Evolutionary conservation across 225 moss, liverwort and hornwort species (phyloP).

Genomic region (Pleurozium schreberi): DNA sequence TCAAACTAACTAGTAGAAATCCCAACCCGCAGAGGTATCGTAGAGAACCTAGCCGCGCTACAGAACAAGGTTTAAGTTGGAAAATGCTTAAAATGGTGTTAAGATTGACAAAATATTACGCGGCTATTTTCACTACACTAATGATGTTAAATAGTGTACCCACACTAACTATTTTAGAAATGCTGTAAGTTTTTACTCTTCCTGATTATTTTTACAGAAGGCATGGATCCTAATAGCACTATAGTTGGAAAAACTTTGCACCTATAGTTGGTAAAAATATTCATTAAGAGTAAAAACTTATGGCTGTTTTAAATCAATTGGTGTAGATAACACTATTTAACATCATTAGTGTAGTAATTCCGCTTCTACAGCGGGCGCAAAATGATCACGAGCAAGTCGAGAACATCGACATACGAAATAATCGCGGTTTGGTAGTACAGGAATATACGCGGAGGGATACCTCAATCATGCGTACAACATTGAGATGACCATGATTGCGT

Average conservation of each 20-base stretch:
- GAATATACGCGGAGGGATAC: conserved; percentile 11
- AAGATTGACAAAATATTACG: neutral
- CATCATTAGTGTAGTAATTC: no score
- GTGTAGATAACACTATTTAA: no score
- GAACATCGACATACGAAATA: neutral
- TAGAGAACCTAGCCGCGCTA: neutral
- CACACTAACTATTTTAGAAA: no score
- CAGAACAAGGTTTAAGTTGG: neutral
- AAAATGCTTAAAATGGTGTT: neutral
- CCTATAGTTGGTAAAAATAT: no score
- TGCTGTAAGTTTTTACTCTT: no score
- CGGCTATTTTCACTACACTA: neutral
- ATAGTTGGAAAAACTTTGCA: no score
- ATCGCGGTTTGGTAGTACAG: neutral
- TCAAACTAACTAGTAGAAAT: neutral
- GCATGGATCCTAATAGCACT: no score
- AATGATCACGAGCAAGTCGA: neutral
- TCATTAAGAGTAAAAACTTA: no score
- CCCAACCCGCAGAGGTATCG: neutral
- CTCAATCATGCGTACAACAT: conserved; percentile 91
- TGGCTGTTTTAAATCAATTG: no score
- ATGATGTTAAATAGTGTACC: no score
- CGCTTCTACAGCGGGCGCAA: neutral
- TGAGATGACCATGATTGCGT: conserved; percentile 63
- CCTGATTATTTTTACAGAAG: no score